phyloP scores from a whole-genome alignment of 2,329 filamentous ascomycete genomes.

The Pseudocercospora pini-densiflorae region DNA sequence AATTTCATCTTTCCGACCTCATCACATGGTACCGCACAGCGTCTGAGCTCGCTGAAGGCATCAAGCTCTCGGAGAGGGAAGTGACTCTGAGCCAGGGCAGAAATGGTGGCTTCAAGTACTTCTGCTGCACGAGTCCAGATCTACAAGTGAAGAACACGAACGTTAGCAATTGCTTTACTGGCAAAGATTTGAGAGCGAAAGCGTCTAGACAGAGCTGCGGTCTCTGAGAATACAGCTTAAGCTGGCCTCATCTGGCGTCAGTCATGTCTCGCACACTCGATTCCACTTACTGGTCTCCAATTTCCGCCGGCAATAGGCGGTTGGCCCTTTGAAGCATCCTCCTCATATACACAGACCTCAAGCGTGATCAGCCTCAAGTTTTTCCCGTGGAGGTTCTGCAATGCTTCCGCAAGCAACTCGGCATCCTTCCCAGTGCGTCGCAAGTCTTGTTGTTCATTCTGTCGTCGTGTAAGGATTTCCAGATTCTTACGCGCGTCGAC shows the following conservation, averaged over 20 bases:
- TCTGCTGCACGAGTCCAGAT: slow-evolving; percentile 8
- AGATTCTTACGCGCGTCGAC: background rate
- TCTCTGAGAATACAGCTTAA: too few relatives aligned
- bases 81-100: background rate
- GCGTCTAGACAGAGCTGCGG: too few relatives aligned
- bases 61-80: slow-evolving; percentile 10
- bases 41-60: slow-evolving; percentile 7
- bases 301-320: background rate
- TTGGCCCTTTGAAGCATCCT: slow-evolving; percentile 3
- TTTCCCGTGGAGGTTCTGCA: slow-evolving; percentile 1
- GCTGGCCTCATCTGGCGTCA: too few relatives aligned
- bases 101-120: background rate
- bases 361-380: slow-evolving; percentile 1
- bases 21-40: slow-evolving; percentile 9
- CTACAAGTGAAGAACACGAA: background rate
- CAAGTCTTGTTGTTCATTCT: background rate
- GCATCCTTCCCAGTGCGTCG: background rate
- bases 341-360: background rate
- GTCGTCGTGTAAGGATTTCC: background rate
- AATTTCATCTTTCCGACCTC: background rate
- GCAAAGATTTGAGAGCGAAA: background rate
- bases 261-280: too few relatives aligned
- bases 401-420: slow-evolving; percentile 3
- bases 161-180: background rate
- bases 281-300: background rate